Conservation (phyloP, 148 eudicot species). For the Rhododendron molle region DNA sequence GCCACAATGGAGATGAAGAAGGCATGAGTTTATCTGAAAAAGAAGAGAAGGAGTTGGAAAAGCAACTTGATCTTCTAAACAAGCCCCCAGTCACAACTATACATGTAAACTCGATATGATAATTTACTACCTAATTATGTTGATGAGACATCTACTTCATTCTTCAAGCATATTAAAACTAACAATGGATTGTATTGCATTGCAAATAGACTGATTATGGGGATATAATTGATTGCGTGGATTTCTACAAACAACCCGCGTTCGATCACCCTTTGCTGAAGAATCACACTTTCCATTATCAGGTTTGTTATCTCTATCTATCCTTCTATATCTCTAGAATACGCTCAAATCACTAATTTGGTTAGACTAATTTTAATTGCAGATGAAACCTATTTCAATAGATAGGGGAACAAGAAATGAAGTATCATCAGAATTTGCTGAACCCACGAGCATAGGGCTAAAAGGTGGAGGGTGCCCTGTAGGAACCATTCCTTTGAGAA, state of each 20-base stretch:
- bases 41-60: not conserved
- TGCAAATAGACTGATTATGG: not conserved
- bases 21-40: not conserved
- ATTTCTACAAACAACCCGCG: not conserved
- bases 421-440: not conserved
- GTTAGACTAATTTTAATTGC: not conserved
- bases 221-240: not conserved
- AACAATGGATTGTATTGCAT: not conserved
- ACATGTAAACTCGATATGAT: not conserved
- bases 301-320: not conserved
- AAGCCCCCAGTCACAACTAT: not conserved
- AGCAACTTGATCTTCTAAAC: not conserved
- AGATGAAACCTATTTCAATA: not conserved
- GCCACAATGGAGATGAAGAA: not conserved
- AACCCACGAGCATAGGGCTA: not conserved
- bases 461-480: not conserved
- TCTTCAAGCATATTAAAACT: not conserved
- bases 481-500: slow-evolving; percentile 2
- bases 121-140: no score
- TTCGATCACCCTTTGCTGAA: not conserved
- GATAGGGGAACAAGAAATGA: not conserved
- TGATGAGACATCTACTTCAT: not conserved
- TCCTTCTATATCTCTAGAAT: not conserved
- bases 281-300: not conserved
- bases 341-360: not conserved